Percentiles rank a stretch among this genome's conserved stretches.
Evolutionary conservation across 2,329 filamentous ascomycete genomes (phyloP).

Genomic region (Amesomyces nigricolor): DNA sequence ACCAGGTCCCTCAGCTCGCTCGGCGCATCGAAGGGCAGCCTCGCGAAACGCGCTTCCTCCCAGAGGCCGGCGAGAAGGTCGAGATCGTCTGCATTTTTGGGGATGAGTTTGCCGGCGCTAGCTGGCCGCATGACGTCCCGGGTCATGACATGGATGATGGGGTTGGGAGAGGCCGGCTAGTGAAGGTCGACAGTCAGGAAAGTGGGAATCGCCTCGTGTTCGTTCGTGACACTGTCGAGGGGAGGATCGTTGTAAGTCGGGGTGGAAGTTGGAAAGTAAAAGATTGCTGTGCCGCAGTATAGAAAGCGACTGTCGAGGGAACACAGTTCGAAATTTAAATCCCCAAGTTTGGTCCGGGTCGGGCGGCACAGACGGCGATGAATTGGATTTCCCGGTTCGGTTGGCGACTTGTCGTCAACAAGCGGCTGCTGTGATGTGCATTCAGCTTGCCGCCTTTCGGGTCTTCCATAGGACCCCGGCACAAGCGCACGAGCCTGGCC

Average conservation of each 20-base stretch:
- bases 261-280: too few species aligned
- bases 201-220: background rate
- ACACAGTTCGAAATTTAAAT: background rate
- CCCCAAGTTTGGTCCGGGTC: background rate
- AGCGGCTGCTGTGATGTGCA: background rate
- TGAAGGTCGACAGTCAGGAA: background rate
- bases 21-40: constrained; percentile 56
- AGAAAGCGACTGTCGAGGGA: background rate
- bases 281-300: too few species aligned
- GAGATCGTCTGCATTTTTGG: constrained; percentile 34
- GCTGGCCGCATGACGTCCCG: constrained; percentile 38
- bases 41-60: constrained; percentile 55
- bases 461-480: background rate
- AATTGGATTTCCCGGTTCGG: background rate
- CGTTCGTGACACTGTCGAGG: too few species aligned
- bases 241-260: too few species aligned
- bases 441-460: constrained; percentile 10
- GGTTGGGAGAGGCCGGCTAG: background rate
- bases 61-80: constrained; percentile 54
- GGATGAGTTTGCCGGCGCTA: constrained; percentile 28
- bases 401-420: background rate
- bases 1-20: constrained; percentile 50
- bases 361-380: background rate
- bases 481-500: background rate
- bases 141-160: constrained; percentile 42